phyloP scores from a whole-genome alignment of 257 asterid species.

The Plantago major region DNA sequence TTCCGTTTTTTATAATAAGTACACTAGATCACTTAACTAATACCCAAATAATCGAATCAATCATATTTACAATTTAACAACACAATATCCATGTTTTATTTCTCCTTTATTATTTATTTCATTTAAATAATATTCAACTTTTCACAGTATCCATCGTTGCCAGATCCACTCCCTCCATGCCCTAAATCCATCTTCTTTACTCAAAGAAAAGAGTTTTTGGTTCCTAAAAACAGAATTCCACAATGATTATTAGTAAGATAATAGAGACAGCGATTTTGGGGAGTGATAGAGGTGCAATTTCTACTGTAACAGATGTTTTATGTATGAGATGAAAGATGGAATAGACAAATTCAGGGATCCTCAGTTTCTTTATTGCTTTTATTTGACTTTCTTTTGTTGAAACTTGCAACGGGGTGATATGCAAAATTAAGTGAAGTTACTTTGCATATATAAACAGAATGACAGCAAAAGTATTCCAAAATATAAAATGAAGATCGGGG shows the following conservation, averaged over 20 bases:
- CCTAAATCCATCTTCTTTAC: constrained; percentile 32
- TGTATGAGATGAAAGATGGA: background rate
- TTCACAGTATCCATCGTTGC: constrained; percentile 50
- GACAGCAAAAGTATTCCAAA: background rate
- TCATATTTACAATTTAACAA: too few relatives aligned
- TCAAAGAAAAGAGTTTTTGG: constrained; percentile 10
- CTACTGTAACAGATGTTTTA: constrained; percentile 2
- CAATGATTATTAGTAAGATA: constrained; percentile 19
- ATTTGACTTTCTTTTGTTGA: too few relatives aligned
- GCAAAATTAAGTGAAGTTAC: constrained; percentile 1
- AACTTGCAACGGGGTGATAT: background rate
- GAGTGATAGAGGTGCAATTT: constrained; percentile 5
- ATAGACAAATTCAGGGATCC: constrained; percentile 3
- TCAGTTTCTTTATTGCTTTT: constrained; percentile 12
- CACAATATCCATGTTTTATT: too few relatives aligned
- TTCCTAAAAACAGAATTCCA: constrained; percentile 20
- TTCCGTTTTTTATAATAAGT: too few relatives aligned
- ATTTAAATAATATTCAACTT: too few relatives aligned
- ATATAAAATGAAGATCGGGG: background rate
- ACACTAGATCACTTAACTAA: too few relatives aligned
- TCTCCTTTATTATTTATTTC: too few relatives aligned
- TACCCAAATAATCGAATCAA: too few relatives aligned
- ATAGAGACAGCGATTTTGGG: constrained; percentile 2
- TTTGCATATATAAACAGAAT: background rate
- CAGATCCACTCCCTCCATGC: constrained; percentile 38